Conservation (phyloP, 2,329 filamentous ascomycete species). For the Trichoderma endophyticum region DNA sequence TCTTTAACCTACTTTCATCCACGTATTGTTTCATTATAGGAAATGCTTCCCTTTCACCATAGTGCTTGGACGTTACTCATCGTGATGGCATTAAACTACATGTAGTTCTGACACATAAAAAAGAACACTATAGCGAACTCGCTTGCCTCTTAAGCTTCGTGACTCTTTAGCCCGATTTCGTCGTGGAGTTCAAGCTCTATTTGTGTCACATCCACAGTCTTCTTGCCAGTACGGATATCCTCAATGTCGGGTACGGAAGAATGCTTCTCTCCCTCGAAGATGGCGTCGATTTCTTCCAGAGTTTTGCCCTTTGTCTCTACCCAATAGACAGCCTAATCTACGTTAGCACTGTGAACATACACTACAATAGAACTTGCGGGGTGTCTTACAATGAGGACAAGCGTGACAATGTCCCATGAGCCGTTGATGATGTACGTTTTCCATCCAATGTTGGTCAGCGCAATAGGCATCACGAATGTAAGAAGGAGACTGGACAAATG, state of each 20-base stretch:
- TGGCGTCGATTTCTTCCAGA: constrained; percentile 41
- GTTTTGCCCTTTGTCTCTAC: constrained; percentile 44
- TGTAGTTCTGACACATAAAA: neutral
- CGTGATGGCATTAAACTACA: neutral
- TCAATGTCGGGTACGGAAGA: constrained; percentile 22
- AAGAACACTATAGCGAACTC: neutral
- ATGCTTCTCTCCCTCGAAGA: constrained; percentile 26
- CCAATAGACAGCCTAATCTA: constrained; percentile 23
- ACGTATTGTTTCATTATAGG: neutral
- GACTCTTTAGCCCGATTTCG: constrained; percentile 8
- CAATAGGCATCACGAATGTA: constrained; percentile 36
- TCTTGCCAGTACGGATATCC: constrained; percentile 19
- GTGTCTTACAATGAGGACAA: constrained; percentile 20
- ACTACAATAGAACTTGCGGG: neutral
- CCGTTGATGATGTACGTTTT: constrained; percentile 26
- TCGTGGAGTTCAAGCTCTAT: constrained; percentile 19
- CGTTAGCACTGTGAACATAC: neutral
- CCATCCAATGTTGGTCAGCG: constrained; percentile 22
- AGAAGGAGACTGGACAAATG: constrained; percentile 37
- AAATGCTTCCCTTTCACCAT: neutral
- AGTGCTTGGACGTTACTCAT: neutral
- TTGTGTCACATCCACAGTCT: constrained; percentile 14
- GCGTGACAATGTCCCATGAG: constrained; percentile 26
- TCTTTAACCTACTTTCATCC: neutral
- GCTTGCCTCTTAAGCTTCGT: neutral